Base-by-base conservation (phyloP, 305 asterid genomes). In the Ilex paraguariensis region DNA sequence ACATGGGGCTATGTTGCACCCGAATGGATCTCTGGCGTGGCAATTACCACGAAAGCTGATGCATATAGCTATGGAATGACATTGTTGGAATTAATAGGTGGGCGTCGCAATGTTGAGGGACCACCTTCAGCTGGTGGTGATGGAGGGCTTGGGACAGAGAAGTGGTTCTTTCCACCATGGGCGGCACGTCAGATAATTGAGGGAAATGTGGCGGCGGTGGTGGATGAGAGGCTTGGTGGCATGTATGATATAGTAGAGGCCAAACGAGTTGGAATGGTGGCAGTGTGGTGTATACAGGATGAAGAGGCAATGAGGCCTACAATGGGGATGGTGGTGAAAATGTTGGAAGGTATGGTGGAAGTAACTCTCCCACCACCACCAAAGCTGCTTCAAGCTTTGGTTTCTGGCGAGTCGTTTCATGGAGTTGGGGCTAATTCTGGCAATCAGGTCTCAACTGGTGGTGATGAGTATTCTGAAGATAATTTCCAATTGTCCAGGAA, bases 1-100 rank as follows among this genome's bases (percentile, higher is more conserved):
- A 88, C 96, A 2, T 82, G 95, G 91, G 96, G 96, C 3, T 88
- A 88, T 15, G 90, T 88, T 40, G 95, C 96, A 16, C 96, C 96
- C 0, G 96, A 88, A 74, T 88, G 95, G 90, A 84, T 88, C 65
- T 88, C 96, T n/a, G 91, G 92, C 0, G 87, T 83, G 31, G 92
- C 92, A 0, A 86, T 88, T 66, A 88, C 96, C 48, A 79, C 91
- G 1, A 88, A 88, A 56, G 96, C 90, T 4, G 95, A 88, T 31
- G 95, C 86, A 1, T 88, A 86, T 65, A 88, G 96, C 83, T 88
- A 82, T n/a, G 96, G 96, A 12, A 86, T 88, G 95, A 86, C 92
- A 2, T 65, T 88, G 10, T 60, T 86, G 69, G 96, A 88, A 72
- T 46, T 88, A 60, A 65, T 88, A 21, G 84, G 91, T 0, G 95